Conservation (phyloP, 163 green algal species). For the Coccomyxa subellipsoidea region DNA sequence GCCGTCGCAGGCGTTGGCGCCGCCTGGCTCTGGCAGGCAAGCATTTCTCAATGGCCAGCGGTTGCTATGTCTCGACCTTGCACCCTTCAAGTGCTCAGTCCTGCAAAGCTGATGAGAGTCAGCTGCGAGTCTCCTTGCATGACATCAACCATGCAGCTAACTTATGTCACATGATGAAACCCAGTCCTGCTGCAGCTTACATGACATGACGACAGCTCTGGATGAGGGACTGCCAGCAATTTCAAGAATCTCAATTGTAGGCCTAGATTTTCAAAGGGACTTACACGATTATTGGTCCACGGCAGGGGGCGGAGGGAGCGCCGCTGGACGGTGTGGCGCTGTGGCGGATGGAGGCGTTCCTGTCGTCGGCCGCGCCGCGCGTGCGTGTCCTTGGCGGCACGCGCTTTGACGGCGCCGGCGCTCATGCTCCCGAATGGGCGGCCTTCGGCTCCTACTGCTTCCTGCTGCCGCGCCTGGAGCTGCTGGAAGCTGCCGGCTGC, state of each 20-base stretch:
- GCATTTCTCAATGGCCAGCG: too few species aligned
- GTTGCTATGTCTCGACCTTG: too few species aligned
- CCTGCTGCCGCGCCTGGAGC: constrained; percentile 78
- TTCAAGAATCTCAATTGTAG: too few species aligned
- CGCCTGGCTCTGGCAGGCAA: constrained; percentile 78
- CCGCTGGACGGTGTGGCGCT: constrained; percentile 69
- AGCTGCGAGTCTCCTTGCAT: too few species aligned
- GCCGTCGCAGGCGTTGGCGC: constrained; percentile 68
- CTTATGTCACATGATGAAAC: too few species aligned
- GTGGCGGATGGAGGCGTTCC: constrained; percentile 65
- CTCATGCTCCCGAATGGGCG: constrained; percentile 68
- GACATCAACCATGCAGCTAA: too few species aligned
- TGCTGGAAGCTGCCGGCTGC: constrained; percentile 52
- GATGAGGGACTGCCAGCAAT: too few species aligned
- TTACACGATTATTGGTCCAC: background rate
- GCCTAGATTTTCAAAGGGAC: too few species aligned
- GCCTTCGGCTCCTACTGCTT: constrained; percentile 85
- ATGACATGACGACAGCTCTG: too few species aligned
- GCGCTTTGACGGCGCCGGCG: constrained; percentile 63
- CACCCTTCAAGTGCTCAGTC: too few species aligned
- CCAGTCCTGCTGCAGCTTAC: too few species aligned
- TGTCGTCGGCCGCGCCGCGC: constrained; percentile 45
- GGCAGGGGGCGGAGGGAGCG: constrained; percentile 65
- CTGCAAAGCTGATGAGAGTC: too few species aligned
- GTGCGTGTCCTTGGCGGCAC: constrained; percentile 75